These are phyloP conservation scores for Leccinum variicolor DNA, from an alignment of 768 basidiomycete genomes.

Conservation along the genomic window DNA sequence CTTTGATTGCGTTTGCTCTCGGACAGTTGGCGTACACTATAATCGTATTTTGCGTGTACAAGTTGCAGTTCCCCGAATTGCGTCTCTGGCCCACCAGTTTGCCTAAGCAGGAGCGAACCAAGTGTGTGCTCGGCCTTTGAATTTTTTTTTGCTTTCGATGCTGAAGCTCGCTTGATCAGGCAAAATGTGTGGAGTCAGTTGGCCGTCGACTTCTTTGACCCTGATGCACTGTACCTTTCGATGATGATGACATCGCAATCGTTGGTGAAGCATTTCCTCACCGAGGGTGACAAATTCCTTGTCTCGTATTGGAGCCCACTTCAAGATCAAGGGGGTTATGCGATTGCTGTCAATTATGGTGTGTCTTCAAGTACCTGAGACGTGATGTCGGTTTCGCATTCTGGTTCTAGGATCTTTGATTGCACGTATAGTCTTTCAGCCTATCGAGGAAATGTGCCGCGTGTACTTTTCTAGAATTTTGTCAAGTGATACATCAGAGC, in stretches of 20 bases:
- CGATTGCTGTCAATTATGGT: constrained; percentile 96
- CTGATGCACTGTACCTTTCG: constrained; percentile 56
- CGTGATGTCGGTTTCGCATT: not conserved
- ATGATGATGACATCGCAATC: constrained; percentile 86
- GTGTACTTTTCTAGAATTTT: constrained; percentile 79
- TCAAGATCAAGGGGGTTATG: constrained; percentile 91
- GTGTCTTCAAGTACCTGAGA: constrained; percentile 15
- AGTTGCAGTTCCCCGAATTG: constrained; percentile 36
- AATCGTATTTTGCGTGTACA: constrained; percentile 55
- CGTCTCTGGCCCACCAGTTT: constrained; percentile 33
- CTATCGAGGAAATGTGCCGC: constrained; percentile 89
- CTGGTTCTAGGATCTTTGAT: constrained; percentile 72
- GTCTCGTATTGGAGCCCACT: constrained; percentile 82
- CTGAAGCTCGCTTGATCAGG: constrained; percentile 1
- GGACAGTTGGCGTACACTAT: constrained; percentile 80
- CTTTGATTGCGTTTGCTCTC: constrained; percentile 79
- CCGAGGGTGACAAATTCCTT: constrained; percentile 92
- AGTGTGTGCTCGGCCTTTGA: constrained; percentile 15
- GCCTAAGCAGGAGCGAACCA: constrained; percentile 12
- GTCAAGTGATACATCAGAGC: constrained; percentile 25
- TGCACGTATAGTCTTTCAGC: constrained; percentile 91
- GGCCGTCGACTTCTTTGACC: constrained; percentile 39
- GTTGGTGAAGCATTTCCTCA: constrained; percentile 89
- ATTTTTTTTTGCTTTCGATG: not conserved
- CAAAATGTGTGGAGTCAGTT: constrained; percentile 1